Percentiles rank a stretch among this genome's conserved stretches.
Evolutionary conservation across 768 basidiomycete species (phyloP).

Genomic region (Tephrocybe sp.): DNA sequence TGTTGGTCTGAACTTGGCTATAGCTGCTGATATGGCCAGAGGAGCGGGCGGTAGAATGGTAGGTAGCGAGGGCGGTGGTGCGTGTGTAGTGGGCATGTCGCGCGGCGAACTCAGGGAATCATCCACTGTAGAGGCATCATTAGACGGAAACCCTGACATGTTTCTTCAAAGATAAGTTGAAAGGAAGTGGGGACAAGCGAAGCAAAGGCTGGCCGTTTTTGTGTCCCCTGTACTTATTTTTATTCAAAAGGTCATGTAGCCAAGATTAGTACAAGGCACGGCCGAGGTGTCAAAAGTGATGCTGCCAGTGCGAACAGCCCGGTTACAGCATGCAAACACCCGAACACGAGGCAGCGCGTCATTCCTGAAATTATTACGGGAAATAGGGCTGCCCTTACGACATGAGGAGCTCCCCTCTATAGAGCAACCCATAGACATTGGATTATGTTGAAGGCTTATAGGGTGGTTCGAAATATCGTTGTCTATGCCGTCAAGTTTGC

Average conservation of each 20-base stretch:
- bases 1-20: slow-evolving; percentile 41
- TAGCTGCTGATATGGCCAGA: slow-evolving; percentile 24
- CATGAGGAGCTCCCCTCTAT: no score
- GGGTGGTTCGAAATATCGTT: no score
- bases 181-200: background rate
- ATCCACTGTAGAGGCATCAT: background rate
- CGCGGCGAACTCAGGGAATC: background rate
- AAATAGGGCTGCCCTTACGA: no score
- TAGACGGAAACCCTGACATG: background rate
- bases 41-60: slow-evolving; percentile 6
- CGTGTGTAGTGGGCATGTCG: no score
- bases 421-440: no score
- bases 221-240: background rate
- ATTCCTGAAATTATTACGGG: background rate
- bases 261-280: no score
- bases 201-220: background rate
- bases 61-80: background rate
- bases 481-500: no score
- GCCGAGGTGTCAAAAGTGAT: background rate
- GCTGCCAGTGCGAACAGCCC: slow-evolving; percentile 9
- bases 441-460: no score
- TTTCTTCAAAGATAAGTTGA: no score
- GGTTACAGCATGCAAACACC: slow-evolving; percentile 23
- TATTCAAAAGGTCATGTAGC: no score
- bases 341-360: slow-evolving; percentile 17